Evolutionary conservation across 345 rosid genomes (phyloP), one percentile per base, ranked within the genome.

Genomic region (Brassica rapa): DNA sequence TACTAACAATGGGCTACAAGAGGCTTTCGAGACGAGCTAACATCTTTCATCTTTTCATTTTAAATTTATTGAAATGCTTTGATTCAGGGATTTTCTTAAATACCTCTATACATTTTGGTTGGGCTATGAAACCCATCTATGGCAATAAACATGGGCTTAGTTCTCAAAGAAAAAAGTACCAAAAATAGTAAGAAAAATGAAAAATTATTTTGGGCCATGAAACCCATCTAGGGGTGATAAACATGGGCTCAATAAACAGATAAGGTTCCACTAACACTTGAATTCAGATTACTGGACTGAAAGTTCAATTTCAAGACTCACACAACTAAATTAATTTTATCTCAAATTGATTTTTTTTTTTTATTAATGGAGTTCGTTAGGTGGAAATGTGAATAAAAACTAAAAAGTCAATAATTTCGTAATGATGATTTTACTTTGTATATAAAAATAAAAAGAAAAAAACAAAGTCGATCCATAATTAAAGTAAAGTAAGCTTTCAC

Each of bases 201-300:
- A 53, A 15, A 15, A 0, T 4, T 14, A 4, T 4, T 4, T 4
- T 49, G 7, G 56, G 56, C 56, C 16, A 14, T 49, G 56, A 49
- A 49, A 14, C 56, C 56, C 56, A 51, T 51, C 21, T 51, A 51
- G 6, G 6, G 7, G 2, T n/a, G 16, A 51, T 51, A n/a, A 51
- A 51, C 56, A 51, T 51, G 19, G 56, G 21, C 21, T 51, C 56
- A 51, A 16, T 53, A 53, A 53, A 2, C 60, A 51, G 56, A 51
- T 51, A 16, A 53, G 11, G 60, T 16, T 53, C 60, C 24, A 53
- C 60, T 7, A 90, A 90, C 85, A 90, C 35, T 86, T 89, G 92
- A 91, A 89, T 89, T 90, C 89, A 90, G 90, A 91, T 84, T 87
- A 88, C 86, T 87, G 89, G 90, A 93, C 89, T 88, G 91, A 84